phyloP scores from a whole-genome alignment of 2,329 filamentous ascomycete genomes.

The Pseudogymnoascus verrucosus region DNA sequence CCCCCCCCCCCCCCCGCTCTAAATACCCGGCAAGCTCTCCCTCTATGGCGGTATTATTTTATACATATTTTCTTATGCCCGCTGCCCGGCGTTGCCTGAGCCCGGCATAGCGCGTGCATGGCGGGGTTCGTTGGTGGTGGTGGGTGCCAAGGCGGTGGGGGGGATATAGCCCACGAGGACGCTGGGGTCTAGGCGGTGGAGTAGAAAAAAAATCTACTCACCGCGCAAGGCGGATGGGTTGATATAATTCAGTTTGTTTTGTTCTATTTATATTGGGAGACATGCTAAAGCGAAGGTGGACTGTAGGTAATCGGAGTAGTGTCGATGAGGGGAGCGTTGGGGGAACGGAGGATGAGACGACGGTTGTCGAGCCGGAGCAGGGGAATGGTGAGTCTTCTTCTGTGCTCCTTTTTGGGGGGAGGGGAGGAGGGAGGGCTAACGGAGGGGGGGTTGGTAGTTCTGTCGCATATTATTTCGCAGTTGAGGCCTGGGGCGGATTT shows the following conservation, averaged over 20 bases:
- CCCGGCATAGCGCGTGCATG: neutral
- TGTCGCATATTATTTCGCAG: conserved; percentile 95
- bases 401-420: conserved; percentile 11
- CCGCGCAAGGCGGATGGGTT: neutral
- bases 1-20: neutral
- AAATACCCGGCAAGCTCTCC: neutral
- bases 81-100: neutral
- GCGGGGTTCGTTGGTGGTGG: neutral
- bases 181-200: neutral
- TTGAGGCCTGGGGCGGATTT: conserved; percentile 90
- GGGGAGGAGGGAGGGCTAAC: conserved; percentile 12
- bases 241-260: neutral
- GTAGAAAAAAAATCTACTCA: neutral
- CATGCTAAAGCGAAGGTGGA: conserved; percentile 3
- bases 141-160: neutral
- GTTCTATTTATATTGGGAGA: neutral
- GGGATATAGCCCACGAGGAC: neutral
- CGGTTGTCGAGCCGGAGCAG: conserved; percentile 81
- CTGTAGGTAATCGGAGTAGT: conserved; percentile 35
- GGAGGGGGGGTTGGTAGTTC: conserved; percentile 50
- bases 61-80: neutral
- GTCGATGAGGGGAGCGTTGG: conserved; percentile 29
- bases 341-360: conserved; percentile 62
- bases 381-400: conserved; percentile 65
- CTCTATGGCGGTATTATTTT: neutral